Base-by-base conservation (phyloP, 164 flowering plant genomes). In the Aristolochia contorta region DNA sequence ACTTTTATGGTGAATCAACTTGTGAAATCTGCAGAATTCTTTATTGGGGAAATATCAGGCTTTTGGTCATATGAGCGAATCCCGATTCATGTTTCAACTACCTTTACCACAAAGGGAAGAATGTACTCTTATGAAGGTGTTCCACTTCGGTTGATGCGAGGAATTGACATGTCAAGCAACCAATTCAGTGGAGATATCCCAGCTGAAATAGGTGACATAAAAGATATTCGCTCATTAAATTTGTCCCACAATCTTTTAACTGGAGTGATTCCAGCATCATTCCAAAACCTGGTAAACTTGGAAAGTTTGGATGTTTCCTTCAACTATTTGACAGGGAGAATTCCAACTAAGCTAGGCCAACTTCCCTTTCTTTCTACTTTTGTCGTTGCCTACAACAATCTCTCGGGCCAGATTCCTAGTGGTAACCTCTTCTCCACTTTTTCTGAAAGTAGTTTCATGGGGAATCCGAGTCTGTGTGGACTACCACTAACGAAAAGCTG, bases 291-390 rank as follows among this genome's bases (percentile, higher is more conserved):
- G 33, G 58, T 27, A 45, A 21, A 12, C 3, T 19, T 62, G 49
- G 58, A 62, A 50, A 62, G 58, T 21, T 54, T 62, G 65, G 65
- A 62, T 54, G 49, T 62, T 27, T 62, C 65, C 16, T 12, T 52
- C 20, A 62, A 62, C 33, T 12, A 52, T 32, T 19, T 62, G 12
- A 15, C 23, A 16, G 65, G 65, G 14, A 16, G 4, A 15, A 61
- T 61, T 3, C 56, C 64, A 16, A n/a, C 24, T 50, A 18, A 61
- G 43, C 16, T 61, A 16, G 16, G 9, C 22, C 54, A 54, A 15
- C 64, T 61, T 56, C 13, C 19, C 53, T 61, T 32, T 32, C 64
- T 61, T 51, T 61, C 64, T 33, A 51, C 16, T 61, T 61, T 61
- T 47, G 30, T 12, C 30, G 57, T 61, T 14, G 24, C 56, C 13